Base-by-base conservation (phyloP, 2,329 filamentous ascomycete species). In the Pseudogymnoascus sp. region DNA sequence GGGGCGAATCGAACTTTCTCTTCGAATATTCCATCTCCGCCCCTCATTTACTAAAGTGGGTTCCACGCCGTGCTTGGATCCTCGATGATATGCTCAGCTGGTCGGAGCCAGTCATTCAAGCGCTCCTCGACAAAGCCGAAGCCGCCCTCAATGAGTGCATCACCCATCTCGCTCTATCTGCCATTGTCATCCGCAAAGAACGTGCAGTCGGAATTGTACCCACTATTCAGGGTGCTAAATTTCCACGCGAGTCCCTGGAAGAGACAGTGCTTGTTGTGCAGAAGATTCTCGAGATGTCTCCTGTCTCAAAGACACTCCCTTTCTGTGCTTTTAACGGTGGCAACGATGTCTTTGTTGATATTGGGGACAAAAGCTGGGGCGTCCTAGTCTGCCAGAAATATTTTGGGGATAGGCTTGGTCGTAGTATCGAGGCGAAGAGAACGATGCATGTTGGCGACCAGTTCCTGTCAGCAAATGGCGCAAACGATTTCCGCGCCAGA, bases 251-350 rank as follows among this genome's bases (percentile, higher is more conserved):
- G 75, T 88, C 88, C 61, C 82, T 99, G 15, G 94, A 99, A 72
- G 94, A 99, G 75, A 96, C 92, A 0, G 94, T 99, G 0, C 79
- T 99, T 9, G 90, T 95, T 1, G 90, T 94, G 15, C 92, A 97
- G 73, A 92, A 95, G 71, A 91, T 90, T 56, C 80, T 99, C 3
- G 92, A 97, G 73, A 82, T 92, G 67, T 89, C 86, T 38, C 76
- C 81, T 0, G 87, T 87, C 28, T 88, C 87, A 1, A 74, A 77
- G 39, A 66, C 70, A 21, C 76, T 99, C 30, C 94, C 94, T 0
- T 99, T 97, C 70, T 99, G 94, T 71, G 94, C 94, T 19, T 99
- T 99, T 78, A 99, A 99, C 72, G 94, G 92, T 59, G 94, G 94
- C 9, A 92, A 94, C 63, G 94, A 99, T 72, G 91, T 97, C 39